Evolutionary conservation across 2,329 filamentous ascomycete genomes (phyloP).

Genomic region (Alternaria triticina): DNA sequence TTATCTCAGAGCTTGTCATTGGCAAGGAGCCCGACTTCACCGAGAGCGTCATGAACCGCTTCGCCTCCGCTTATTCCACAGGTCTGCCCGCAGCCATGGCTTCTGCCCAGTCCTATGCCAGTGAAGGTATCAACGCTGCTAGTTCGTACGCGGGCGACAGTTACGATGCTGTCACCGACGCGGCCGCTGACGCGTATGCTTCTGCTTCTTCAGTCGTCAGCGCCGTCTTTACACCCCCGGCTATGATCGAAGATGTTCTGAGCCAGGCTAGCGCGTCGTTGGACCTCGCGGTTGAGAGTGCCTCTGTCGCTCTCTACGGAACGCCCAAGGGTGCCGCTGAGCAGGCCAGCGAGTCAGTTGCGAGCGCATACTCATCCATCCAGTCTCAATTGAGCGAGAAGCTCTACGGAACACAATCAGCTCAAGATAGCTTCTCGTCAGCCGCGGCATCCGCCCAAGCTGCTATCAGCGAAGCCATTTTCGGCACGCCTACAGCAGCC

Average conservation of each 20-base stretch:
- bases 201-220: constrained; percentile 56
- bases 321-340: constrained; percentile 61
- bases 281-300: constrained; percentile 65
- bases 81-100: constrained; percentile 64
- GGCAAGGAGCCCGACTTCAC: constrained; percentile 83
- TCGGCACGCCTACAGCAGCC: constrained; percentile 60
- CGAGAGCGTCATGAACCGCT: constrained; percentile 76
- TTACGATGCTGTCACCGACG: constrained; percentile 56
- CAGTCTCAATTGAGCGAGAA: constrained; percentile 59
- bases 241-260: constrained; percentile 64
- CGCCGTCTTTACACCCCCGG: constrained; percentile 63
- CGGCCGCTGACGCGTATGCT: constrained; percentile 58
- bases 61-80: constrained; percentile 75
- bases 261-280: constrained; percentile 63
- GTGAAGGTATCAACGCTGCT: constrained; percentile 51
- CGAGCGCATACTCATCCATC: constrained; percentile 59
- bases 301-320: constrained; percentile 64
- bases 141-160: constrained; percentile 59
- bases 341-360: constrained; percentile 60
- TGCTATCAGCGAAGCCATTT: constrained; percentile 63
- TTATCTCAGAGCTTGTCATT: constrained; percentile 76
- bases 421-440: constrained; percentile 60
- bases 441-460: constrained; percentile 62
- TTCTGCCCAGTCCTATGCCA: constrained; percentile 61
- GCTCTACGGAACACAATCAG: constrained; percentile 63